Base-by-base conservation (phyloP, 495 filamentous ascomycete species). In the Aspergillus diversus region DNA sequence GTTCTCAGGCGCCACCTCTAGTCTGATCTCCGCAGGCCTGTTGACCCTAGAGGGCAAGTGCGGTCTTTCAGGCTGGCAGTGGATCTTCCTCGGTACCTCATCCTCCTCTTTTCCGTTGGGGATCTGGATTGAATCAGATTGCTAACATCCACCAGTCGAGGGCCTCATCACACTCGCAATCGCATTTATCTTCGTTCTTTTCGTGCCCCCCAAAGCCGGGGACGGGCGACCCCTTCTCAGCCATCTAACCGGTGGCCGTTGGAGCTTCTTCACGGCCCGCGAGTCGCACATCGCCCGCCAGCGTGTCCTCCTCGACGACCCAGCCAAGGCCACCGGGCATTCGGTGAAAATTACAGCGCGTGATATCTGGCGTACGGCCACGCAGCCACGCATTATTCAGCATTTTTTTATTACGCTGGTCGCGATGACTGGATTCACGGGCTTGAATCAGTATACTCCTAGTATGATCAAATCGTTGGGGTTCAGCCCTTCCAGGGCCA, bases 51-150 rank as follows among this genome's bases (percentile, higher is more conserved):
- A 76, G 33, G 85, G 85, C 2, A 66, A 77, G 8, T 58, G 68
- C 54, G 82, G 81, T 0, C 62, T 86, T 7, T 68, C 77, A 2
- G 86, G 87, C 0, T 89, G 87, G 87, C 78, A 81, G 59, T 89
- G 86, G 86, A 77, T 89, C 5, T 88, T 88, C 69, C 66, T 86
- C 6, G 63, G 80, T 81, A 71, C 34, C 73, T 68, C 5, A 49
- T 49, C 46, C 3, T 16, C 21, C 21, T 2, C 21, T 2, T 27
- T 27, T 27, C 21, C 21, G 2, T 2, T 27, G 2, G 2, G 21
- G 2, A 27, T 1, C 21, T 1, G 1, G 21, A 27, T 27, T 27
- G 2, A 27, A 27, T 27, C 21, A 27, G 21, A 27, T 2, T 2
- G 21, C 21, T 27, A 27, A 27, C 21, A 27, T 27, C 21, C 21